phyloP scores from a whole-genome alignment of 805 yeast species.

The Candida hungchunana region DNA sequence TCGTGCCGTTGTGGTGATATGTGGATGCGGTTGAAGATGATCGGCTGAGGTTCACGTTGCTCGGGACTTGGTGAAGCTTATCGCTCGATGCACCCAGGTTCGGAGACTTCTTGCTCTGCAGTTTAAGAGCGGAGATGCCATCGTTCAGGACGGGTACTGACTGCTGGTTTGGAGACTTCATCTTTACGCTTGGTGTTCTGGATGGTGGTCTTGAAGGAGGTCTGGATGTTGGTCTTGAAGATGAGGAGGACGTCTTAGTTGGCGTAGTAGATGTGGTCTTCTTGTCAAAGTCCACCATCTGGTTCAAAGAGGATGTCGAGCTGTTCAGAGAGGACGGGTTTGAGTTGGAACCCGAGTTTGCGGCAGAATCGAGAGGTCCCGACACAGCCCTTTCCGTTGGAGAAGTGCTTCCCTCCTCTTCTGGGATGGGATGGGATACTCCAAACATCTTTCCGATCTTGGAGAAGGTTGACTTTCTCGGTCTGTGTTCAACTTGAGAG shows the following conservation, averaged over 20 bases:
- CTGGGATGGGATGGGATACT: constrained; percentile 13
- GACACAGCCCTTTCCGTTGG: not conserved
- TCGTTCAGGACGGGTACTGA: constrained; percentile 3
- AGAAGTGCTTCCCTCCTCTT: constrained; percentile 4
- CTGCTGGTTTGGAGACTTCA: constrained; percentile 8
- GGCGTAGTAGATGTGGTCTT: constrained; percentile 9
- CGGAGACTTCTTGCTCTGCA: constrained; percentile 13
- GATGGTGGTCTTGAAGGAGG: constrained; percentile 19
- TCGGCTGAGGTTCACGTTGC: constrained; percentile 18
- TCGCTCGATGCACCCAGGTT: constrained; percentile 5
- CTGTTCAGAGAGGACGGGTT: constrained; percentile 13
- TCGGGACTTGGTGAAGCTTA: constrained; percentile 8
- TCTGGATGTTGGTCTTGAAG: constrained; percentile 15
- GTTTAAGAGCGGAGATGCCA: constrained; percentile 9
- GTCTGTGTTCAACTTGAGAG: constrained; percentile 15
- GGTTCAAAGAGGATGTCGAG: constrained; percentile 15
- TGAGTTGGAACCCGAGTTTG: constrained; percentile 9
- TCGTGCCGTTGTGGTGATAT: constrained; percentile 4
- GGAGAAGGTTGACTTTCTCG: constrained; percentile 27
- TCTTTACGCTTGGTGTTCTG: constrained; percentile 14
- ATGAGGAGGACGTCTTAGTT: constrained; percentile 3
- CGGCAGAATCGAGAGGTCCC: not conserved
- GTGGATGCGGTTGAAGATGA: constrained; percentile 23
- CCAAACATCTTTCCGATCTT: constrained; percentile 29
- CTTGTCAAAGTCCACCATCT: constrained; percentile 8